Percentiles rank a stretch among this genome's conserved stretches.
phyloP scores from a whole-genome alignment of 2,329 filamentous ascomycete species.

The Stemphylium beticola region DNA sequence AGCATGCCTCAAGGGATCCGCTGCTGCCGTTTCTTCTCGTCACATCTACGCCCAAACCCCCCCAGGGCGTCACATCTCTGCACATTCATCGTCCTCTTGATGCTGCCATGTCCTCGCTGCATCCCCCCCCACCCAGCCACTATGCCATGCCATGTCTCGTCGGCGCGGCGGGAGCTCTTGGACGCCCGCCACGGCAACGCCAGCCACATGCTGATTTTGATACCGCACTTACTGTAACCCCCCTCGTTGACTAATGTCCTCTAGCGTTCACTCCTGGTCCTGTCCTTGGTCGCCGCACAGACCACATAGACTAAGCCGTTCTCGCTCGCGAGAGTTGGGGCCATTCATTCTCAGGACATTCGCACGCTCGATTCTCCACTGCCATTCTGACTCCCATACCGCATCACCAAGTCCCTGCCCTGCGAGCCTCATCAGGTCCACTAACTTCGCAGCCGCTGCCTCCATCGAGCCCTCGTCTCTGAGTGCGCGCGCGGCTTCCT shows the following conservation, averaged over 20 bases:
- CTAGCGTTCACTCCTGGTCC: slow-evolving; percentile 21
- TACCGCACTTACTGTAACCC: slow-evolving; percentile 10
- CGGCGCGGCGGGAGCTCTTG: background rate
- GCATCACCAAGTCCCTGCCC: slow-evolving; percentile 25
- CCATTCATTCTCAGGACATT: slow-evolving; percentile 23
- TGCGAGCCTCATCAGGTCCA: slow-evolving; percentile 8
- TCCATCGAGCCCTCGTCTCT: slow-evolving; percentile 19
- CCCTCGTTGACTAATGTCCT: slow-evolving; percentile 22
- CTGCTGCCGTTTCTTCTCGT: slow-evolving; percentile 15
- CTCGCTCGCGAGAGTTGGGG: slow-evolving; percentile 18
- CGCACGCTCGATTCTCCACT: slow-evolving; percentile 27
- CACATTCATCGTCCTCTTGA: slow-evolving; percentile 6
- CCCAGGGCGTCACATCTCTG: slow-evolving; percentile 7
- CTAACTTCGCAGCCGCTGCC: slow-evolving; percentile 25
- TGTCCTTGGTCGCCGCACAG: slow-evolving; percentile 14
- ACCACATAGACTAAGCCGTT: slow-evolving; percentile 12
- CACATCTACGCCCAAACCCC: slow-evolving; percentile 14
- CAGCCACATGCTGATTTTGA: slow-evolving; percentile 8
- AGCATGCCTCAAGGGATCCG: slow-evolving; percentile 5
- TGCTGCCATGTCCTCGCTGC: slow-evolving; percentile 1
- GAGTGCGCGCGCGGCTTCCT: slow-evolving; percentile 34
- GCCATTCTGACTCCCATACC: slow-evolving; percentile 33
- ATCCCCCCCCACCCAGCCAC: background rate
- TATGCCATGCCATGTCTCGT: background rate
- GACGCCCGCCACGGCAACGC: background rate